A percentile compares a stretch with the other conserved stretches of the same genome.
Evolutionary conservation across 1,139 yeast species (phyloP).

Genomic region (Protomyces lactucae-debilis): DNA sequence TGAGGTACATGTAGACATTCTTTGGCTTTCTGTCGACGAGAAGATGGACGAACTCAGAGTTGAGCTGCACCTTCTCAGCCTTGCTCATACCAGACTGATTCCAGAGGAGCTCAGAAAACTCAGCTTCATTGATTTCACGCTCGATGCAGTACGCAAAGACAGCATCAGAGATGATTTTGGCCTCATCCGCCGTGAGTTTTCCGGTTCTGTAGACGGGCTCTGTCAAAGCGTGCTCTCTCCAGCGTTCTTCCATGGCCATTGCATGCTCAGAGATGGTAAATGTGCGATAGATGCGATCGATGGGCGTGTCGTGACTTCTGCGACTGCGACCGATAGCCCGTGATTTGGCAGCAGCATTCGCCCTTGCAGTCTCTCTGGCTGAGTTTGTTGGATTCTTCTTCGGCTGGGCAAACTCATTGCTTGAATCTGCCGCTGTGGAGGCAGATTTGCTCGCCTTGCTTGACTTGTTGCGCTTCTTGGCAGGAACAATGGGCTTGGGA

Average conservation of each 20-base stretch:
- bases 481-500: background rate
- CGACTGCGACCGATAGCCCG: background rate
- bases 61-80: background rate
- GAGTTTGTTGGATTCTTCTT: background rate
- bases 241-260: background rate
- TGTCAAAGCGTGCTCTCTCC: background rate
- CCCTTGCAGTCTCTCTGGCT: background rate
- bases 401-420: background rate
- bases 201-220: background rate
- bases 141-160: slow-evolving; percentile 5
- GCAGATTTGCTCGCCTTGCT: background rate
- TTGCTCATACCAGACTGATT: background rate
- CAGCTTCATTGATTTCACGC: background rate
- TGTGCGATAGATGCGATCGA: background rate
- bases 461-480: background rate
- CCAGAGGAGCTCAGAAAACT: slow-evolving; percentile 13
- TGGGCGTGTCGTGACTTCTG: background rate
- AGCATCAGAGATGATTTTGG: background rate
- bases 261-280: background rate
- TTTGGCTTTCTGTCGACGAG: slow-evolving; percentile 1
- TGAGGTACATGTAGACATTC: slow-evolving; percentile 2
- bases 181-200: slow-evolving; percentile 4
- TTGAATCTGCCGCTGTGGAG: background rate
- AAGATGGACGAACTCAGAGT: slow-evolving; percentile 2
- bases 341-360: background rate